Conservation (phyloP, 148 eudicot species). For the Salicornia ramosissima region DNA sequence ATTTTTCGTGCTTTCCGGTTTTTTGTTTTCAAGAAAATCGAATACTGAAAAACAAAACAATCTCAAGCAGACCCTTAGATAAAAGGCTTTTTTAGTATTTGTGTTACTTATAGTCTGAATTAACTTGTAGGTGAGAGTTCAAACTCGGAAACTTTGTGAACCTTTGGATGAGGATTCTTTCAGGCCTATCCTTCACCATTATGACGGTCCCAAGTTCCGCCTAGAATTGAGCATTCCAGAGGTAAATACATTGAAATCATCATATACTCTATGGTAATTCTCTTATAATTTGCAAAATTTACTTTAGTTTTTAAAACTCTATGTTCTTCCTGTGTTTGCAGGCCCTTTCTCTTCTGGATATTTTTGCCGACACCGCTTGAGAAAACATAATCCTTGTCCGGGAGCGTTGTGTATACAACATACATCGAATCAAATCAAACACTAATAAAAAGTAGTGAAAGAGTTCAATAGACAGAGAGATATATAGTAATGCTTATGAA, state of each 20-base stretch:
- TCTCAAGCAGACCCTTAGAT: no score
- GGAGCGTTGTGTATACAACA: background rate
- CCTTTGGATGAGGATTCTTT: constrained; percentile 95
- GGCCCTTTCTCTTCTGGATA: constrained; percentile 72
- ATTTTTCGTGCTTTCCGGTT: no score
- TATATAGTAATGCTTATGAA: no score
- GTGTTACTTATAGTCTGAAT: background rate
- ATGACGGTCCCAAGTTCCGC: constrained; percentile 99
- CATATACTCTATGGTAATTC: background rate
- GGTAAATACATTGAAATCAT: constrained; percentile 37
- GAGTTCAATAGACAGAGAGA: constrained; percentile 8
- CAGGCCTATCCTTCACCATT: constrained; percentile 98
- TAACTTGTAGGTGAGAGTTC: constrained; percentile 58
- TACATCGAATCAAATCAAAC: background rate
- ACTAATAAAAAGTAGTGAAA: background rate
- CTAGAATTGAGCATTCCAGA: constrained; percentile 91
- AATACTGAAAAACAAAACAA: no score
- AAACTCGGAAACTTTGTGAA: constrained; percentile 80
- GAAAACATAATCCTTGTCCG: constrained; percentile 1
- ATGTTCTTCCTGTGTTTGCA: constrained; percentile 26
- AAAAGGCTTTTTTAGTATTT: no score
- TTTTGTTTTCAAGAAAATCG: no score
- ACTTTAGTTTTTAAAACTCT: background rate
- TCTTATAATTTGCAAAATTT: no score
- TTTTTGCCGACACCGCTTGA: constrained; percentile 43